These are phyloP conservation scores for Yamadazyma tumulicola DNA, from an alignment of 805 yeast genomes.

Conservation along the genomic window DNA sequence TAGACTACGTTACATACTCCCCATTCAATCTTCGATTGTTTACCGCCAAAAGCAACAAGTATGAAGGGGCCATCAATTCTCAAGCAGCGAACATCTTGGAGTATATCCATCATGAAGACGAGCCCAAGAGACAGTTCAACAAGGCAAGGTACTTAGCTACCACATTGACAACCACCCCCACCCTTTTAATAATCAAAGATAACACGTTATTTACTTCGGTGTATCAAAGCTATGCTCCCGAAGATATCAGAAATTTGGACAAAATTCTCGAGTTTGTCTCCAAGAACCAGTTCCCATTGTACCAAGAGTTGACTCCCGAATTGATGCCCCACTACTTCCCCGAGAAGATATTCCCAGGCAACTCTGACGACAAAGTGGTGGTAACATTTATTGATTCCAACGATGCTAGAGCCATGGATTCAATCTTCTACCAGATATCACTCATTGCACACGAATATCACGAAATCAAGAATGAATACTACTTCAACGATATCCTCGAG, in stretches of 20 bases:
- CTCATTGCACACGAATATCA: slow-evolving; percentile 49
- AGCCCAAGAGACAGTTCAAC: slow-evolving; percentile 33
- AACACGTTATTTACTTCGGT: slow-evolving; percentile 49
- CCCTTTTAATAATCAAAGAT: slow-evolving; percentile 58
- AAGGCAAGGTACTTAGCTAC: slow-evolving; percentile 47
- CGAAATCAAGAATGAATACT: slow-evolving; percentile 38
- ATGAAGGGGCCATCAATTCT: slow-evolving; percentile 33
- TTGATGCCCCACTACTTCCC: slow-evolving; percentile 35
- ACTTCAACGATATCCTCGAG: slow-evolving; percentile 28
- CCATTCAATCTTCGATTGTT: slow-evolving; percentile 53
- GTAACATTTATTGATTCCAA: slow-evolving; percentile 45
- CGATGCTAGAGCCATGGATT: slow-evolving; percentile 28
- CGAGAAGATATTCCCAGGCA: slow-evolving; percentile 12
- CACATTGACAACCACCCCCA: slow-evolving; percentile 58
- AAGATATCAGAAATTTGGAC: slow-evolving; percentile 53
- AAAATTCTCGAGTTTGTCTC: slow-evolving; percentile 49
- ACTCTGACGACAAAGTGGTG: slow-evolving; percentile 44
- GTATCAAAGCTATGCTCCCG: slow-evolving; percentile 60
- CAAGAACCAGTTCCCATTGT: slow-evolving; percentile 47
- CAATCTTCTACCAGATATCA: slow-evolving; percentile 37
- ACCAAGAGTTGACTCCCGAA: slow-evolving; percentile 48
- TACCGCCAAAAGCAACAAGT: slow-evolving; percentile 45
- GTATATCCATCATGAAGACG: slow-evolving; percentile 42
- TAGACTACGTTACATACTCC: slow-evolving; percentile 54
- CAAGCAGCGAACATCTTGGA: slow-evolving; percentile 42